Evolutionary conservation across 179 eudicot species (phyloP).

Genomic region (Spinacia oleracea): DNA sequence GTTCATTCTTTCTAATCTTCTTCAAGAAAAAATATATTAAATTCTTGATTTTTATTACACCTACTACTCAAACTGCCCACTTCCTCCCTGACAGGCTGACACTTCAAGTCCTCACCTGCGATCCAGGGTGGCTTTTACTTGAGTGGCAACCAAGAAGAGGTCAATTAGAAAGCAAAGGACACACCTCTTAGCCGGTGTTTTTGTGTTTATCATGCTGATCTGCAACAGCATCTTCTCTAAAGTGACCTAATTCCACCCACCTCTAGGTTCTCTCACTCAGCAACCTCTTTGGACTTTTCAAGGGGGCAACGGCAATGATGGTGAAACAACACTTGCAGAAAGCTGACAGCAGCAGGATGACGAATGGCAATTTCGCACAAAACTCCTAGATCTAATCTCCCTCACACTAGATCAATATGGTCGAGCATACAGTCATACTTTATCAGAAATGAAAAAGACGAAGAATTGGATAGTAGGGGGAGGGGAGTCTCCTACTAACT

Average conservation of each 20-base stretch:
- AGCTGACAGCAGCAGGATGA: conserved; percentile 1
- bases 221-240: not conserved
- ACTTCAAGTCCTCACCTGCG: not conserved
- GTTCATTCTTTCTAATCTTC: not conserved
- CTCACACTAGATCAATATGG: not conserved
- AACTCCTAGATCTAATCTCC: not conserved
- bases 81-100: not conserved
- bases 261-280: not conserved
- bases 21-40: not conserved
- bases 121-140: not conserved
- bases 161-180: not conserved
- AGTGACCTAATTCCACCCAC: not conserved
- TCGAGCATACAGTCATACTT: not conserved
- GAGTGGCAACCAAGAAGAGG: not conserved
- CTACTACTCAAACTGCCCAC: not conserved
- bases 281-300: not conserved
- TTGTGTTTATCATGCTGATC: not conserved
- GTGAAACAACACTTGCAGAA: not conserved
- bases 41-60: not conserved
- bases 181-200: not conserved
- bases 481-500: not conserved
- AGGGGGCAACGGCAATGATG: not conserved
- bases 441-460: not conserved
- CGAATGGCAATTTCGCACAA: not conserved
- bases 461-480: not conserved